Conservation (phyloP, 352 stramenopile species). For the Elongisporangium undulatum region DNA sequence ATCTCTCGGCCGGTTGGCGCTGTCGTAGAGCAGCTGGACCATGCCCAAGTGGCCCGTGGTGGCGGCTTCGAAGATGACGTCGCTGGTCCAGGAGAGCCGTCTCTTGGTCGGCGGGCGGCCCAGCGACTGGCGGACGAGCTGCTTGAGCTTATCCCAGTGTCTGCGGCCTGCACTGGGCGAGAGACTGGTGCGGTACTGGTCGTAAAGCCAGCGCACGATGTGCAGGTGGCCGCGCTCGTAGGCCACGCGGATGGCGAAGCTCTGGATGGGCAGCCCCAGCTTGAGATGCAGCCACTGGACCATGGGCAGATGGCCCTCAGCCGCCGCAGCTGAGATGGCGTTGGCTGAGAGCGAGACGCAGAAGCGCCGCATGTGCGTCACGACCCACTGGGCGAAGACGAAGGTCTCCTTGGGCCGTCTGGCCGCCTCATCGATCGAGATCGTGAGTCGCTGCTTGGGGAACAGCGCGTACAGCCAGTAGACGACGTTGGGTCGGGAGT, state of each 20-base stretch:
- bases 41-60: constrained; percentile 33
- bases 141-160: constrained; percentile 21
- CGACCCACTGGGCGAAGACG: constrained; percentile 37
- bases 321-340: constrained; percentile 40
- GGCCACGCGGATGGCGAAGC: constrained; percentile 22
- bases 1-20: constrained; percentile 22
- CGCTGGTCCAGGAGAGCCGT: constrained; percentile 16
- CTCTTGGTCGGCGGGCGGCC: constrained; percentile 9
- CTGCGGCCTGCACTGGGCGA: constrained; percentile 30
- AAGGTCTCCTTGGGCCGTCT: constrained; percentile 35
- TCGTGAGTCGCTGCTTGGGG: constrained; percentile 26
- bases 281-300: constrained; percentile 41
- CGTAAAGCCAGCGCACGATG: constrained; percentile 24
- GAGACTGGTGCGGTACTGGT: constrained; percentile 14
- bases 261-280: not conserved
- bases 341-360: constrained; percentile 11
- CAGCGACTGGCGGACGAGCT: constrained; percentile 28
- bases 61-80: constrained; percentile 32
- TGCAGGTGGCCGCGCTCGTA: constrained; percentile 26
- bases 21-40: constrained; percentile 30
- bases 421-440: constrained; percentile 44
- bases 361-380: constrained; percentile 25
- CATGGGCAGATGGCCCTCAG: constrained; percentile 44
- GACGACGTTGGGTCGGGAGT: constrained; percentile 25
- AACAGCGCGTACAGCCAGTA: constrained; percentile 24